Base-by-base conservation (phyloP, 176 grass and related monocot genomes). In the Areca catechu region DNA sequence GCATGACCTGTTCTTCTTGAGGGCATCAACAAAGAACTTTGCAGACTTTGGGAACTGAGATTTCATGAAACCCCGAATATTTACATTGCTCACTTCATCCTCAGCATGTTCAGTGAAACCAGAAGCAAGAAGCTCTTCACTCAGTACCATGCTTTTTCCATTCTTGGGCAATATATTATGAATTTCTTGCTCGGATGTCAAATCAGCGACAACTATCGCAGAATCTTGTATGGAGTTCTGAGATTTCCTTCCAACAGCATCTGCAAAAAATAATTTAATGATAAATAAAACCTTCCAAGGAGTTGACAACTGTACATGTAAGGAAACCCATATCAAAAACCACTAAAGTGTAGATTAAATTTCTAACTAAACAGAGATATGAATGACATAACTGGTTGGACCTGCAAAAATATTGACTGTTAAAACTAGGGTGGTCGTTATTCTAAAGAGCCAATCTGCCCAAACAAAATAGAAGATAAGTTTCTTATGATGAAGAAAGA, bases 1-100 rank as follows among this genome's bases (percentile, higher is more conserved):
- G 65, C 65, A 97, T 54, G 81, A 70, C 54, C 86, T 81, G 72
- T 91, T 97, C 66, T 85, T 97, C 82, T 91, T 97, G 48, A 97
- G 68, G 59, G 72, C 86, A 66, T 82, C 78, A 49, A 97, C 70
- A 50, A 97, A 74, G 58, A 82, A 25, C 10, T 88, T 58, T 14
- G 87, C 92, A 34, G 78, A 80, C 69, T 75, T 77, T 53, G 92
- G 92, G 16, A 97, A 88, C 24, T 68, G 64, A 37, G 64, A 71
- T 21, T 23, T 29, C 15, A 17, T 58, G 16, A 49, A 23, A 72
- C 51, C 48, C 51, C 53, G 54, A 70, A 21, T 16, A 78, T 69
- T 48, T n/a, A 53, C 60, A 24, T 12, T 54, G 48, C 24, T 15
- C 22, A 54, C 9, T 72, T 67, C 53, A 27, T 22, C 19, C 4